Percentiles rank a stretch among this genome's conserved stretches.
Evolutionary conservation across 1,284 basidiomycete genomes (phyloP).

Genomic region (Ganoderma lingzhi): DNA sequence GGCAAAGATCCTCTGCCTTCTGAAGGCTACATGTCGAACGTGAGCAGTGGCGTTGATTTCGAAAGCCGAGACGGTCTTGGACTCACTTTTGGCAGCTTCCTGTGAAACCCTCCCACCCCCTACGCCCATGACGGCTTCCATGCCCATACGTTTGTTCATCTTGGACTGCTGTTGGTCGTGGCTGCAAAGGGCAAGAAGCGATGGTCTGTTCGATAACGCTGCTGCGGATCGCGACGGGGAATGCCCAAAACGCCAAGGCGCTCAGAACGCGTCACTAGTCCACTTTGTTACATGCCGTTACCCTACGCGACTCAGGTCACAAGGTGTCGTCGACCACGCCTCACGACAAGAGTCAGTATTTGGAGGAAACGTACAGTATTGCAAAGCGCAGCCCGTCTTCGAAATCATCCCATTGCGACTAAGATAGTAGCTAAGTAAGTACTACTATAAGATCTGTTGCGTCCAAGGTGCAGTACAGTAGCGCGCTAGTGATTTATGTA

Average conservation of each 20-base stretch:
- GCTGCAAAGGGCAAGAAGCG: neutral
- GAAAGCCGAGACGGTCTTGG: neutral
- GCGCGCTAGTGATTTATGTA: too few relatives aligned
- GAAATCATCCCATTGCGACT: neutral
- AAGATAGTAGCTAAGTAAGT: neutral
- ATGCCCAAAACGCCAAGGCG: neutral
- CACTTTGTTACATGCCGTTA: constrained; percentile 11
- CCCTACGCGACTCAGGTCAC: constrained; percentile 22
- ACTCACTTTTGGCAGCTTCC: constrained; percentile 39
- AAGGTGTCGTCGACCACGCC: neutral
- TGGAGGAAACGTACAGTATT: too few relatives aligned
- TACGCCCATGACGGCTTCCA: constrained; percentile 33
- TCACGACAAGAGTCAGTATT: too few relatives aligned
- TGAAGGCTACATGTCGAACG: constrained; percentile 31
- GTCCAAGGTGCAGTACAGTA: neutral
- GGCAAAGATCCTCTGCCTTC: constrained; percentile 40
- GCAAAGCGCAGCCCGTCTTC: too few relatives aligned
- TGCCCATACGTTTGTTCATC: constrained; percentile 37
- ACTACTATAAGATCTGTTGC: neutral
- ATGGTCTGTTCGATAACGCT: neutral
- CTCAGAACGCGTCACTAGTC: constrained; percentile 12
- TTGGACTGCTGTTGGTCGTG: neutral
- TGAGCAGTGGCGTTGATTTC: neutral
- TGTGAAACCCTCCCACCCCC: constrained; percentile 38
- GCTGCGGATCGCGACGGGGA: neutral